phyloP scores from a whole-genome alignment of 495 filamentous ascomycete species.

The Talaromyces nanjingensis region DNA sequence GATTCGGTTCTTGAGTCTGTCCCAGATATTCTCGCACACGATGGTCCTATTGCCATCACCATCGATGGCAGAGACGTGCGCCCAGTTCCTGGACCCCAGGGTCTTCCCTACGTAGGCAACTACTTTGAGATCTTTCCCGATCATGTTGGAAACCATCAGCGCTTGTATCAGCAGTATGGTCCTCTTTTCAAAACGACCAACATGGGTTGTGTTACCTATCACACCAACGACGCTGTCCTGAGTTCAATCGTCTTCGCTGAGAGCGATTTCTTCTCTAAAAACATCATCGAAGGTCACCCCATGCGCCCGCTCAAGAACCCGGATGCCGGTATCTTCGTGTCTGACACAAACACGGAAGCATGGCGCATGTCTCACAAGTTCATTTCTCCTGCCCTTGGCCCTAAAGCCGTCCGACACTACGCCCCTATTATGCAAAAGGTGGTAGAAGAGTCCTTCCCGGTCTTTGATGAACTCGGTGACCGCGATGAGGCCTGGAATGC shows the following conservation, averaged over 20 bases:
- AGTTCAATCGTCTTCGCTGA: constrained; percentile 35
- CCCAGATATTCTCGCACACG: constrained; percentile 1
- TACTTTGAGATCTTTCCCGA: constrained; percentile 53
- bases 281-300: constrained; percentile 42
- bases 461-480: constrained; percentile 48
- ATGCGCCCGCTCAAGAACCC: constrained; percentile 36
- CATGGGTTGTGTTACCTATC: constrained; percentile 42
- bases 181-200: constrained; percentile 47
- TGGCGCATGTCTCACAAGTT: constrained; percentile 49
- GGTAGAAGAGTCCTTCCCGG: constrained; percentile 33
- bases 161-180: constrained; percentile 47
- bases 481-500: constrained; percentile 47
- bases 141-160: constrained; percentile 51
- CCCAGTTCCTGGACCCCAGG: constrained; percentile 35
- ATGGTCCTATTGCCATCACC: constrained; percentile 28
- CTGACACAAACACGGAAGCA: constrained; percentile 42
- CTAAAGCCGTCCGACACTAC: constrained; percentile 51
- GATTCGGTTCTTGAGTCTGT: background rate
- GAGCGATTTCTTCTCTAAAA: constrained; percentile 45
- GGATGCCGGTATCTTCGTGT: constrained; percentile 40
- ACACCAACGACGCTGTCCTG: constrained; percentile 42
- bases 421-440: constrained; percentile 45
- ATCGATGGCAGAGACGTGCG: constrained; percentile 39
- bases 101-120: constrained; percentile 42
- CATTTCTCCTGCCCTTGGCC: constrained; percentile 45